These are phyloP conservation scores for Fragosphaeria purpurea DNA, from an alignment of 2,329 filamentous ascomycete genomes.

Conservation along the genomic window DNA sequence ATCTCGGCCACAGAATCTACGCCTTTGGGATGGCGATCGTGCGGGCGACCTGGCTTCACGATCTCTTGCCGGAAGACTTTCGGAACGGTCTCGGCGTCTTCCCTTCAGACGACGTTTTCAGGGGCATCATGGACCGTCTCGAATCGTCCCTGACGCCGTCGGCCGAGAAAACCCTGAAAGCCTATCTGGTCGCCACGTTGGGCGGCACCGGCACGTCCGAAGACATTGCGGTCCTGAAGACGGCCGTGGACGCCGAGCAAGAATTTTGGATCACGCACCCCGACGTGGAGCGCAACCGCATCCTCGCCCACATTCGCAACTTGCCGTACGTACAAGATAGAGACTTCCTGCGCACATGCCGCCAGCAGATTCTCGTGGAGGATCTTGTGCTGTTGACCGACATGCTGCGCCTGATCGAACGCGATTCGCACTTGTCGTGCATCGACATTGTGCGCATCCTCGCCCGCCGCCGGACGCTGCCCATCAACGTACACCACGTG, in stretches of 20 bases:
- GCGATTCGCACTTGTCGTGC: constrained; percentile 9
- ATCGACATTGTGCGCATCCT: constrained; percentile 14
- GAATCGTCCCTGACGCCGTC: constrained; percentile 1
- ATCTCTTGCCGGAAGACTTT: constrained; percentile 7
- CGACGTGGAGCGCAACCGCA: constrained; percentile 12
- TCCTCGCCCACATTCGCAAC: constrained; percentile 9
- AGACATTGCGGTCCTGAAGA: constrained; percentile 3
- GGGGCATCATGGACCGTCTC: constrained; percentile 12
- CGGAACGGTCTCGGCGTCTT: constrained; percentile 9
- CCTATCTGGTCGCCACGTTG: constrained; percentile 12
- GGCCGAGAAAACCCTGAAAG: constrained; percentile 1
- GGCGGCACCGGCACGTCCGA: constrained; percentile 8
- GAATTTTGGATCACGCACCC: constrained; percentile 9
- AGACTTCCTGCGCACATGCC: constrained; percentile 10
- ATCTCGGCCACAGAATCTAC: constrained; percentile 12
- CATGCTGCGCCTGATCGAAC: constrained; percentile 9
- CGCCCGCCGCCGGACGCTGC: constrained; percentile 9
- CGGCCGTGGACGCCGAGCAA: constrained; percentile 9
- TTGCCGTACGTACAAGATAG: constrained; percentile 7
- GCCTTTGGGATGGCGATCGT: constrained; percentile 11
- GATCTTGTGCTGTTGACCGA: constrained; percentile 13
- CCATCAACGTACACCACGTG: constrained; percentile 10
- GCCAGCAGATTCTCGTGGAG: constrained; percentile 12
- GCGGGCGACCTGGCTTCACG: constrained; percentile 10
- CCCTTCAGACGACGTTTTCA: constrained; percentile 10